Conservation (phyloP, 2,329 filamentous ascomycete species). For the Ophiostoma sp. region DNA sequence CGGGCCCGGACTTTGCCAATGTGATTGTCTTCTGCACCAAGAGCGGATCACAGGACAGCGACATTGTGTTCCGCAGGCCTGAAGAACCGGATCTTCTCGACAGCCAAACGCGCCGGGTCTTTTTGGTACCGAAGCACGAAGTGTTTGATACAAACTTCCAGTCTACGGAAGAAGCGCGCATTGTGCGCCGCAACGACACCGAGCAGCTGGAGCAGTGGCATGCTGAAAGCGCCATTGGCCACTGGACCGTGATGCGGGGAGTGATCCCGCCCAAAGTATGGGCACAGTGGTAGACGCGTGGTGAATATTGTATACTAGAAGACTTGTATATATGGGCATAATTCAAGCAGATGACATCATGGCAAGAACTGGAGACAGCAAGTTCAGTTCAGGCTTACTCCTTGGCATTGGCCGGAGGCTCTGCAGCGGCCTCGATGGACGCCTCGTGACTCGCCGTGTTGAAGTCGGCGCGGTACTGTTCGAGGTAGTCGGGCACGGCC, state of each 20-base stretch:
- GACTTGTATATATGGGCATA: neutral
- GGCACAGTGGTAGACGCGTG: slow-evolving; percentile 66
- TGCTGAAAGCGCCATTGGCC: slow-evolving; percentile 67
- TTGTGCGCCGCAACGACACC: slow-evolving; percentile 61
- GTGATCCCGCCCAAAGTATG: slow-evolving; percentile 74
- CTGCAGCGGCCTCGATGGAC: slow-evolving; percentile 29
- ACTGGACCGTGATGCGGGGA: slow-evolving; percentile 87
- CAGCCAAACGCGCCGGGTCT: slow-evolving; percentile 63
- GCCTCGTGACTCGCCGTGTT: slow-evolving; percentile 31
- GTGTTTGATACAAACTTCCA: slow-evolving; percentile 50
- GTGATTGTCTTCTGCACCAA: slow-evolving; percentile 93
- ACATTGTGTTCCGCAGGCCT: slow-evolving; percentile 57
- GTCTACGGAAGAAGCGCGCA: slow-evolving; percentile 41
- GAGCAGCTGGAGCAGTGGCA: slow-evolving; percentile 65
- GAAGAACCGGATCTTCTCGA: slow-evolving; percentile 61
- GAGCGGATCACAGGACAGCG: slow-evolving; percentile 38
- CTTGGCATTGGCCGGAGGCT: slow-evolving; percentile 14
- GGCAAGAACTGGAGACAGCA: neutral
- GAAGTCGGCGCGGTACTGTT: slow-evolving; percentile 37
- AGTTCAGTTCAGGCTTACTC: neutral
- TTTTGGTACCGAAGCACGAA: slow-evolving; percentile 67
- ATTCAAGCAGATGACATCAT: neutral
- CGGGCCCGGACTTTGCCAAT: slow-evolving; percentile 76
- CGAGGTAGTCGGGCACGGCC: slow-evolving; percentile 57
- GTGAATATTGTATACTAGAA: neutral